Base-by-base conservation (phyloP, 2,329 filamentous ascomycete genomes). In the Aspergillus fructus region DNA sequence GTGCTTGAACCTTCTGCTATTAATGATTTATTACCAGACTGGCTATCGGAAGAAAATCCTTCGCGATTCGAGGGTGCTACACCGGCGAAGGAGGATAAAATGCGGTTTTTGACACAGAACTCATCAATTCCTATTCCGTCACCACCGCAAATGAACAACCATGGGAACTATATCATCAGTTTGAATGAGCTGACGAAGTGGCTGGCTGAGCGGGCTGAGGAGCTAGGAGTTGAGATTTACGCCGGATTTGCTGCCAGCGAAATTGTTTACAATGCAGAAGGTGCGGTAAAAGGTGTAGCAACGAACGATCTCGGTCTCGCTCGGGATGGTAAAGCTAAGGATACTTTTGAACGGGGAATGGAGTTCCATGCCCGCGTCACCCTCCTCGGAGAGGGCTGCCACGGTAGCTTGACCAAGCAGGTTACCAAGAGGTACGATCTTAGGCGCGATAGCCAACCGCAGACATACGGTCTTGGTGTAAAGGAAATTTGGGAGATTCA, bases 401-500 rank as follows among this genome's bases (percentile, higher is more conserved):
- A 99, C 73, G 94, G 94, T 61, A 96, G 91, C 77, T 76, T 99
- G 75, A 93, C 89, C 51, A 99, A 99, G 81, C 90, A 97, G 76
- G 88, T 97, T 54, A 90, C 91, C 66, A 94, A 93, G 75, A 96
- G 96, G 73, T 99, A 91, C 66, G 91, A 97, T 70, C 80, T 99
- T 59, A 85, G 94, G 60, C 83, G 89, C 61, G 90, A 97, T 67
- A 93, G 90, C 77, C 89, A 96, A 73, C 90, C 90, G 56, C 94
- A 99, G 78, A 99, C 94, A 2, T 99, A 99, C 72, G 94, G 89
- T 17, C 81, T 99, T 7, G 94, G 94, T 27, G 78, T 97, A 66
- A 99, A 99, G 77, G 94, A 99, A 75, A 90, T 99, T 0, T 99
- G 94, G 94, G 94, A 99, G 76, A 84, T 99, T 33, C 85, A 92